These are phyloP conservation scores for Thinopyrum elongatum DNA, from an alignment of 176 grass and related monocot genomes.

Conservation along the genomic window DNA sequence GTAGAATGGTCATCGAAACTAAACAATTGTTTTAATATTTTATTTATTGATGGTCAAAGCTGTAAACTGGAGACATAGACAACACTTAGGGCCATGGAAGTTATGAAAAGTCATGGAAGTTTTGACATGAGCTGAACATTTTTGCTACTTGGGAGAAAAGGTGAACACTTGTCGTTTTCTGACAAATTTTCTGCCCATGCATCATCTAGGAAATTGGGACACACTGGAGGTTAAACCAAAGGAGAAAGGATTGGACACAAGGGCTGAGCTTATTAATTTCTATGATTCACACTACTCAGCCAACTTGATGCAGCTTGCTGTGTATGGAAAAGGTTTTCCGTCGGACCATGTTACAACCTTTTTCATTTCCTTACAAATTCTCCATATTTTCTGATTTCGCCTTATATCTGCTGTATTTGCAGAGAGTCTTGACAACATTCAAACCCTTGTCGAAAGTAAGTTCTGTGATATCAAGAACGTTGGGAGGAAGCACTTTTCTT, in stretches of 20 bases:
- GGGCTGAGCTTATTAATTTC: slow-evolving; percentile 86
- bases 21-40: not conserved
- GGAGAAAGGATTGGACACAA: slow-evolving; percentile 92
- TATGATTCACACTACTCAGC: slow-evolving; percentile 94
- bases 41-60: not conserved
- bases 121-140: slow-evolving; percentile 6
- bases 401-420: slow-evolving; percentile 22
- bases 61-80: slow-evolving; percentile 4
- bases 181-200: slow-evolving; percentile 8
- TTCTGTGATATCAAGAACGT: slow-evolving; percentile 64
- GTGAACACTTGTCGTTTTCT: not conserved
- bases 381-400: slow-evolving; percentile 12
- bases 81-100: not conserved
- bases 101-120: slow-evolving; percentile 5
- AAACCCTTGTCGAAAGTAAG: slow-evolving; percentile 82
- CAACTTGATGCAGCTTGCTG: slow-evolving; percentile 94
- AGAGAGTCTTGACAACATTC: slow-evolving; percentile 76
- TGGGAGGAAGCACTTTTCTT: slow-evolving; percentile 59
- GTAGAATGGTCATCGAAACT: not conserved
- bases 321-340: slow-evolving; percentile 87
- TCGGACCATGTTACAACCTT: not conserved
- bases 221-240: slow-evolving; percentile 91
- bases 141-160: slow-evolving; percentile 18
- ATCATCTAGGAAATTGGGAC: slow-evolving; percentile 86
- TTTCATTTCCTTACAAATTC: slow-evolving; percentile 28